Evolutionary conservation across 495 filamentous ascomycete genomes (phyloP), one percentile per base, ranked within the genome.

Genomic region (Neurospora pannonica): DNA sequence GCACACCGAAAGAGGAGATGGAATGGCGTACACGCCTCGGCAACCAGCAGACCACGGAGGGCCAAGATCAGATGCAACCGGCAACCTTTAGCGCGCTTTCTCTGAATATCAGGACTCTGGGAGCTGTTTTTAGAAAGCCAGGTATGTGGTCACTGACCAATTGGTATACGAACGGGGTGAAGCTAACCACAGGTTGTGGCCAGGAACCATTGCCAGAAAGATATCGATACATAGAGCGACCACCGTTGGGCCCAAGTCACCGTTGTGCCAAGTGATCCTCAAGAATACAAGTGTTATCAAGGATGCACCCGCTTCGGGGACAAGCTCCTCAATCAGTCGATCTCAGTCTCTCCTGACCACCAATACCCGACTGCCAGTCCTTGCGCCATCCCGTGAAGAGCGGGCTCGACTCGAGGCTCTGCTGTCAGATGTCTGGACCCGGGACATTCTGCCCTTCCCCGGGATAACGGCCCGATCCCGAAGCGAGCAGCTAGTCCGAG

Each of bases 381-480:
- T 92, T 48, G 86, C 89, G 2, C 92, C 95, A 1, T 87, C 90
- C 38, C 87, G 95, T 70, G 86, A 88, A 37, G 93, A 97, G 54
- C 86, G 96, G 70, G 89, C 92, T 70, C 91, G 92, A 13, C 83
- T 98, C 8, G 96, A 99, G 79, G 85, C 86, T 72, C 81, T 89
- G 28, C 85, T 99, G 28, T 82, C 88, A 17, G 92, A 95, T 75
- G 89, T 97, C 40, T 99, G 95, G 90, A 97, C 92, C 17, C 89
- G 90, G 67, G 94, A 97, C 74, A 82, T 90, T 3, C 83, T 99
- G 60, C 92, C 95, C 11, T 95, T 91, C 78, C 94, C 94, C n/a
- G 93, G 94, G 31, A 97, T 97, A 89, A 87, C 86, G 24, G 84
- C 87, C 70, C 82, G 85, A 70, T 88, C 89, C 46, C 86, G 88